Conservation (phyloP, 495 filamentous ascomycete genomes). For the Diplogelasinospora grovesii region DNA sequence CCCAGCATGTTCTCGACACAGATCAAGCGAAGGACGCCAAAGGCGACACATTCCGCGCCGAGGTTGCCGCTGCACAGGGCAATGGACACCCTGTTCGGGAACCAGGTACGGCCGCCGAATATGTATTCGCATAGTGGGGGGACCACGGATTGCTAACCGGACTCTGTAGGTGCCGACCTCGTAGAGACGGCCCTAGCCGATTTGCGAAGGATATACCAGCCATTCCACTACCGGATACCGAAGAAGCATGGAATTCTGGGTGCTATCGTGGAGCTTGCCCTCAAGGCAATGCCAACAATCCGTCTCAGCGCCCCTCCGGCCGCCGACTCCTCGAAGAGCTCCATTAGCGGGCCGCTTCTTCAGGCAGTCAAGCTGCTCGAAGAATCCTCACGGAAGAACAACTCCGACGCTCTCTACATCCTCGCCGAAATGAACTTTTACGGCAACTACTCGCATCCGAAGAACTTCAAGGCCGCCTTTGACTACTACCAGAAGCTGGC, state of each 20-base stretch:
- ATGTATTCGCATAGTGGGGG: neutral
- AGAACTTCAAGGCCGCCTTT: slow-evolving; percentile 78
- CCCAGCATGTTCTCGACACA: slow-evolving; percentile 28
- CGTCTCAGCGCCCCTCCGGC: slow-evolving; percentile 33
- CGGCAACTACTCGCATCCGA: slow-evolving; percentile 85
- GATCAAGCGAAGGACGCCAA: slow-evolving; percentile 16
- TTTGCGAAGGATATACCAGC: slow-evolving; percentile 35
- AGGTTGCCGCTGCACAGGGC: slow-evolving; percentile 17
- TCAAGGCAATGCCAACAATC: slow-evolving; percentile 38
- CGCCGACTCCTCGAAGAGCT: slow-evolving; percentile 17
- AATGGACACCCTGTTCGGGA: slow-evolving; percentile 13
- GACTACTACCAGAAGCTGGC: slow-evolving; percentile 74
- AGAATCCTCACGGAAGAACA: slow-evolving; percentile 64
- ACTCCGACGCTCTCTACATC: slow-evolving; percentile 83
- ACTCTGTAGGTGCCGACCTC: slow-evolving; percentile 34
- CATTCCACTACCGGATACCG: slow-evolving; percentile 26
- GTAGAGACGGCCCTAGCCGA: slow-evolving; percentile 37
- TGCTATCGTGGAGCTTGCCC: slow-evolving; percentile 26
- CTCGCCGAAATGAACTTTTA: slow-evolving; percentile 95
- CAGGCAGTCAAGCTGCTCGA: slow-evolving; percentile 69
- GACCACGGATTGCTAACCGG: slow-evolving; percentile 7
- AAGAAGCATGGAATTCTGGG: slow-evolving; percentile 34
- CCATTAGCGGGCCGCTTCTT: slow-evolving; percentile 34
- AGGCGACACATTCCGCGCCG: slow-evolving; percentile 20
- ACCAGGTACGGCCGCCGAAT: slow-evolving; percentile 18